These are phyloP conservation scores for Panaeolus cyanescens DNA, from an alignment of 768 basidiomycete genomes.

Conservation along the genomic window DNA sequence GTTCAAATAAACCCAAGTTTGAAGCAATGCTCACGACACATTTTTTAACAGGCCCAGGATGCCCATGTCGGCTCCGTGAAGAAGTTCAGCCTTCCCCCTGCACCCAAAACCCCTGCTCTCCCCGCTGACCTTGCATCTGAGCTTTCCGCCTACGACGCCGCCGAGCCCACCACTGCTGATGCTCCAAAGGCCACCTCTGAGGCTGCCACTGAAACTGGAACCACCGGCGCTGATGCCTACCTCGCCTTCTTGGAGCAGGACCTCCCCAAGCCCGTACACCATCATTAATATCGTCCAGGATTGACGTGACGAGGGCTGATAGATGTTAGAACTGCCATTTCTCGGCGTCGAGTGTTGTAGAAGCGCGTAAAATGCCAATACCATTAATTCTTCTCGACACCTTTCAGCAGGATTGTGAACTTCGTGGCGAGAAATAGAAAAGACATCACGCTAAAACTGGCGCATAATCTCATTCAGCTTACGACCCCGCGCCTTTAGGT, in stretches of 20 bases:
- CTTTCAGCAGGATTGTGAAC: neutral
- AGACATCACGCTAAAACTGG: too few relatives aligned
- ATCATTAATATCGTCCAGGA: slow-evolving; percentile 29
- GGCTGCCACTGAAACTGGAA: slow-evolving; percentile 39
- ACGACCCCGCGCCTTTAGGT: too few relatives aligned
- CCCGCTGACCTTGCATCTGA: slow-evolving; percentile 88
- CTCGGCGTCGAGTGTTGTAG: neutral
- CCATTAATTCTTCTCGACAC: neutral
- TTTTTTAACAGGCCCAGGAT: slow-evolving; percentile 69
- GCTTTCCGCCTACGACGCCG: slow-evolving; percentile 80
- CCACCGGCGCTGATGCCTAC: slow-evolving; percentile 73
- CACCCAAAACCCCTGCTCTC: slow-evolving; percentile 74
- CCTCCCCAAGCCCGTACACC: slow-evolving; percentile 63
- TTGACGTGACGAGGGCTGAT: neutral
- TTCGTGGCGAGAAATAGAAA: neutral
- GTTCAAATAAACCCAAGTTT: neutral
- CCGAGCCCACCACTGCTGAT: slow-evolving; percentile 64
- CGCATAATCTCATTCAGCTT: too few relatives aligned
- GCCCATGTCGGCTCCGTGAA: slow-evolving; percentile 90
- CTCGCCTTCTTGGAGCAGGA: slow-evolving; percentile 82
- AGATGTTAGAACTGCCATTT: neutral
- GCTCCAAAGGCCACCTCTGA: slow-evolving; percentile 33
- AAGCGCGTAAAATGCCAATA: neutral
- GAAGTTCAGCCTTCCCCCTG: slow-evolving; percentile 70
- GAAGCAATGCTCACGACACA: neutral